These are phyloP conservation scores for Blastocystis hominis DNA, from an alignment of 352 stramenopile genomes.

Conservation along the genomic window DNA sequence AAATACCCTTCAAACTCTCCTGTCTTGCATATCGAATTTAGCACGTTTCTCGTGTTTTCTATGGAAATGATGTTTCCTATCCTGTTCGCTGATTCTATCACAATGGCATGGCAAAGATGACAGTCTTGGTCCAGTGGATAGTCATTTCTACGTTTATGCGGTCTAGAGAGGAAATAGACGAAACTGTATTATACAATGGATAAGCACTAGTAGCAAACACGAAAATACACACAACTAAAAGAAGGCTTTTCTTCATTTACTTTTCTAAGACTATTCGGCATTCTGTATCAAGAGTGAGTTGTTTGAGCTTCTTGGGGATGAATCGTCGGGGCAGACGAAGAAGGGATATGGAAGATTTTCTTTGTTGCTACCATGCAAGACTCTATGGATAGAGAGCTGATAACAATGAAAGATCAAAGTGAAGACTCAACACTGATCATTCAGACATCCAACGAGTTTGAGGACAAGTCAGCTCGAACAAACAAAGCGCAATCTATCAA, in stretches of 20 bases:
- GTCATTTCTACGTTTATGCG: slow-evolving; percentile 25
- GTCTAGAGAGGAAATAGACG: background rate
- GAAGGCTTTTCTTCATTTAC: background rate
- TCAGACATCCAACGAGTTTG: background rate
- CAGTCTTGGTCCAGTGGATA: slow-evolving; percentile 45
- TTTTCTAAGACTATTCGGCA: background rate
- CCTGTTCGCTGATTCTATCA: slow-evolving; percentile 30
- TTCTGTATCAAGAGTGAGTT: too few species aligned
- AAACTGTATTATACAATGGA: slow-evolving; percentile 14
- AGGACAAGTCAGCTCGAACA: background rate
- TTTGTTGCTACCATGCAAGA: background rate
- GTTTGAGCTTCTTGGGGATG: too few species aligned
- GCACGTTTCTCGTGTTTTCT: background rate
- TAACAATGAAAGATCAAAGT: background rate
- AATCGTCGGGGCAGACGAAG: background rate
- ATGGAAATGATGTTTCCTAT: background rate
- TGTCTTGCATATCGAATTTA: slow-evolving; percentile 50
- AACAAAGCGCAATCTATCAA: background rate
- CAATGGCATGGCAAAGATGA: slow-evolving; percentile 26
- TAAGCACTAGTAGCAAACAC: background rate
- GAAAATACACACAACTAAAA: background rate
- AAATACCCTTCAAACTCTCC: slow-evolving; percentile 11
- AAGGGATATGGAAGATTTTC: background rate
- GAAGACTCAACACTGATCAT: background rate
- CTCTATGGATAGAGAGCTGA: background rate